A percentile compares a stretch with the other conserved stretches of the same genome.
Evolutionary conservation across 2,329 filamentous ascomycete species (phyloP).

Genomic region (Endocalyx cinctus): DNA sequence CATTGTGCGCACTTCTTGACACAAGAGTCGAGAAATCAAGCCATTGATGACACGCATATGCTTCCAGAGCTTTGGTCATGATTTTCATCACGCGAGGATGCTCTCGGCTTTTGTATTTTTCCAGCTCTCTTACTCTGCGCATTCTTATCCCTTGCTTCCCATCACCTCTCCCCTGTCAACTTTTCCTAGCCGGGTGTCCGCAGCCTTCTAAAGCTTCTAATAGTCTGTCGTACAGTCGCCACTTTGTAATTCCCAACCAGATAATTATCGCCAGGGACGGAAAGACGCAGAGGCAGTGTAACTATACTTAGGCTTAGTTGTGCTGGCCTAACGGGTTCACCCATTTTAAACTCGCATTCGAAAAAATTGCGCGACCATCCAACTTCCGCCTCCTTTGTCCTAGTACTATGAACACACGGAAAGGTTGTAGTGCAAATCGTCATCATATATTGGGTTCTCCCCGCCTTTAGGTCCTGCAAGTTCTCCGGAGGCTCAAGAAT

Average conservation of each 20-base stretch:
- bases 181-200: conserved; percentile 19
- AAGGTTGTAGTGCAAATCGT: conserved; percentile 17
- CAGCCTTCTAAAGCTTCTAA: conserved; percentile 18
- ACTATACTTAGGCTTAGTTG: conserved; percentile 16
- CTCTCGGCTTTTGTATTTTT: too few relatives aligned
- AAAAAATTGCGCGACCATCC: conserved; percentile 15
- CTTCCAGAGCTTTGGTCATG: too few relatives aligned
- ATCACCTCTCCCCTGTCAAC: too few relatives aligned
- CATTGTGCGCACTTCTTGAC: conserved; percentile 17
- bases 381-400: conserved; percentile 7
- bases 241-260: conserved; percentile 21
- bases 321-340: too few relatives aligned
- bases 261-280: conserved; percentile 27
- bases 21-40: conserved; percentile 13
- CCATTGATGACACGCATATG: conserved; percentile 17
- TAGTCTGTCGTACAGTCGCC: conserved; percentile 13
- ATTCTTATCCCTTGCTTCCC: too few relatives aligned
- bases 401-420: conserved; percentile 8
- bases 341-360: too few relatives aligned
- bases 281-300: conserved; percentile 23
- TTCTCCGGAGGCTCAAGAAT: conserved; percentile 11
- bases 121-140: too few relatives aligned
- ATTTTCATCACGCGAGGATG: too few relatives aligned
- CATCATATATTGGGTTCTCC: too few relatives aligned
- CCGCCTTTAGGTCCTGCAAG: too few relatives aligned